A percentile compares a stretch with the other conserved stretches of the same genome.
Evolutionary conservation across 805 yeast genomes (phyloP).

Genomic region (Wickerhamiella kurtzmanii): DNA sequence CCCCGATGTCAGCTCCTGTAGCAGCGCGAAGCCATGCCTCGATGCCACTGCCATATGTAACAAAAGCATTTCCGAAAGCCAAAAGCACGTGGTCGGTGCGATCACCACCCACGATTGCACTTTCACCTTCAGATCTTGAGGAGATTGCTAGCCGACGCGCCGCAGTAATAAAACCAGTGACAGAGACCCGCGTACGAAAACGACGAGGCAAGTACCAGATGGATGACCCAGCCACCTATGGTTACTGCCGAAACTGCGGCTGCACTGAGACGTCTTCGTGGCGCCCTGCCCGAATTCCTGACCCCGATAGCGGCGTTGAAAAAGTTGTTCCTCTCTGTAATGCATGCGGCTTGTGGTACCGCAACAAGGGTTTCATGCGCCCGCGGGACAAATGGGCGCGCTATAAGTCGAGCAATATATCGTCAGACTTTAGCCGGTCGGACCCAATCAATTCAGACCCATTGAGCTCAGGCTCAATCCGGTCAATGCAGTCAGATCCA

Average conservation of each 20-base stretch:
- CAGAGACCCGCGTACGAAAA: neutral
- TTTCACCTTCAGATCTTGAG: neutral
- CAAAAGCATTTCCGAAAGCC: neutral
- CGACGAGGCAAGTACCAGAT: neutral
- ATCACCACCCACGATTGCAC: neutral
- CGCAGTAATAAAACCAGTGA: neutral
- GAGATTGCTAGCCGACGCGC: neutral
- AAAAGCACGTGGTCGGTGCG: neutral
- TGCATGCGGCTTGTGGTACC: conserved; percentile 26
- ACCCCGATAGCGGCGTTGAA: conserved; percentile 9
- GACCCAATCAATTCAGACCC: neutral
- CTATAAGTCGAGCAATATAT: conserved; percentile 6
- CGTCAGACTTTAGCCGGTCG: neutral
- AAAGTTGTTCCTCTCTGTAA: conserved; percentile 15
- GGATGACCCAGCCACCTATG: neutral
- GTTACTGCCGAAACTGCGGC: conserved; percentile 18
- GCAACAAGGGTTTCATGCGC: conserved; percentile 22
- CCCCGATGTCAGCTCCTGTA: neutral
- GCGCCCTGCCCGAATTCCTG: conserved; percentile 11
- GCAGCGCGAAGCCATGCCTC: neutral
- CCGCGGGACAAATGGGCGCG: conserved; percentile 23
- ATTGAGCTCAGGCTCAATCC: neutral
- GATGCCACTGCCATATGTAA: neutral
- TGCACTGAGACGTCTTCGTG: conserved; percentile 16
- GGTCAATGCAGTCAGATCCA: neutral